phyloP scores from a whole-genome alignment of 1,284 basidiomycete genomes.

The Volvariella volvacea region DNA sequence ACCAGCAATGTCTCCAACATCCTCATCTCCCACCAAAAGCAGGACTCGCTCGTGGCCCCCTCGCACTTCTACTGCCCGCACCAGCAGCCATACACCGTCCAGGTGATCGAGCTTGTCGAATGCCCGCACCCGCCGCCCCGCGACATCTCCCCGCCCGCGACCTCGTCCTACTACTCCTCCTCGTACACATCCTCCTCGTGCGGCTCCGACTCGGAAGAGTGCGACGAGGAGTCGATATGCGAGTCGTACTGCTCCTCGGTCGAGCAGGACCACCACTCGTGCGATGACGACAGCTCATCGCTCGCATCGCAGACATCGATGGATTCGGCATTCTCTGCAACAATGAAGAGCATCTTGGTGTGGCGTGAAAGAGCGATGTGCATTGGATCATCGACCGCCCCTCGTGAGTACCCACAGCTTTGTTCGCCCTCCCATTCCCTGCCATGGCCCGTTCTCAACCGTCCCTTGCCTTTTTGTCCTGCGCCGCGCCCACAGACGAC shows the following conservation, averaged over 20 bases:
- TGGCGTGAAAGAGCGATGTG: conserved; percentile 64
- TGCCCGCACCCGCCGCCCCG: conserved; percentile 50
- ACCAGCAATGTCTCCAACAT: conserved; percentile 18
- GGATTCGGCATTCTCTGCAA: conserved; percentile 37
- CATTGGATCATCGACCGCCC: too few species aligned
- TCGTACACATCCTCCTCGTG: conserved; percentile 31
- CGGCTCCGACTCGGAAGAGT: conserved; percentile 23
- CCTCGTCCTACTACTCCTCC: conserved; percentile 26
- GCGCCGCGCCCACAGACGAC: conserved; percentile 15
- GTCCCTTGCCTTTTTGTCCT: conserved; percentile 9
- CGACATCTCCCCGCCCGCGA: conserved; percentile 33
- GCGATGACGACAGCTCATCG: conserved; percentile 19
- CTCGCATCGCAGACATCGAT: conserved; percentile 23
- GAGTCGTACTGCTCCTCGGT: conserved; percentile 68
- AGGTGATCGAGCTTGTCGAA: conserved; percentile 72
- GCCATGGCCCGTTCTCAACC: conserved; percentile 5
- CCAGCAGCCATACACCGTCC: conserved; percentile 44
- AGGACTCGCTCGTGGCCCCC: conserved; percentile 20
- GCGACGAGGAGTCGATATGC: conserved; percentile 37
- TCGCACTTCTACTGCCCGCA: conserved; percentile 35
- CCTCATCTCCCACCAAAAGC: conserved; percentile 25
- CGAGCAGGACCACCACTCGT: conserved; percentile 18
- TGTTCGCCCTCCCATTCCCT: background rate
- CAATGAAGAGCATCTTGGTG: conserved; percentile 53
- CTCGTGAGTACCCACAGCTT: conserved; percentile 23